A percentile compares a stretch with the other conserved stretches of the same genome.
Evolutionary conservation across 2,329 filamentous ascomycete species (phyloP).

Genomic region (Aspergillus alliaceus): DNA sequence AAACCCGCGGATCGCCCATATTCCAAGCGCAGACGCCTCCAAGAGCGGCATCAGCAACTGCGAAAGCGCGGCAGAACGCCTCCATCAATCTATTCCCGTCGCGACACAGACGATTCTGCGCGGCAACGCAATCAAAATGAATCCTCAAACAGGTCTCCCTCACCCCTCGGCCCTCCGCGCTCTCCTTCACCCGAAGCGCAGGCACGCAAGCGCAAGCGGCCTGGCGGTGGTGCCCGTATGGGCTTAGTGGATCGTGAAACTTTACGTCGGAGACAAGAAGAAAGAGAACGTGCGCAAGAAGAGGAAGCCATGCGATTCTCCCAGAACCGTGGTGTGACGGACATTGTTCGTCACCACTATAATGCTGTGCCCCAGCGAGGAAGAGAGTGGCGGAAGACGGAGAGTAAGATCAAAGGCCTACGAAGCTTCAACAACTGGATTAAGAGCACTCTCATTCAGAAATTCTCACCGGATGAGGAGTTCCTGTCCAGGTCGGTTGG

Average conservation of each 20-base stretch:
- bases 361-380: constrained; percentile 93
- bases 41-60: constrained; percentile 40
- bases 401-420: constrained; percentile 91
- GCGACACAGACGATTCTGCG: constrained; percentile 30
- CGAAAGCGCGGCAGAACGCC: constrained; percentile 38
- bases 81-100: constrained; percentile 42
- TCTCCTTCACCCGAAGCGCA: constrained; percentile 42
- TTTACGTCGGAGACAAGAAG: constrained; percentile 44
- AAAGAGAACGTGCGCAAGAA: constrained; percentile 43
- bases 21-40: constrained; percentile 39
- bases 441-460: constrained; percentile 95
- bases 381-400: constrained; percentile 89
- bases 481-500: constrained; percentile 56
- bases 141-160: constrained; percentile 37
- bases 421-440: constrained; percentile 98
- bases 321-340: constrained; percentile 64
- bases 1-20: constrained; percentile 25
- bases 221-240: constrained; percentile 47
- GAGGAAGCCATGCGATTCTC: constrained; percentile 37
- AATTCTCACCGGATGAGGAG: constrained; percentile 82
- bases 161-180: constrained; percentile 41
- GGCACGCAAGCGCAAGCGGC: constrained; percentile 46
- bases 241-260: constrained; percentile 39
- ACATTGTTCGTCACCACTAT: constrained; percentile 91
- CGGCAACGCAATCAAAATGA: constrained; percentile 23